Evolutionary conservation across 306 rosid species (phyloP).

Genomic region (Medicago truncatula): MtrunA17r5.0-ANR NC_053049.1:38340501-38341000

Average conservation of each 20-base stretch:
- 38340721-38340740: neutral
- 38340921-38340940: too few relatives aligned
- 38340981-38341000: too few relatives aligned
- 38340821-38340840: neutral
- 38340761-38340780: neutral
- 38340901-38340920: too few relatives aligned
- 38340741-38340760: neutral
- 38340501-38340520: neutral
- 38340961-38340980: too few relatives aligned
- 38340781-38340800: neutral
- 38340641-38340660: neutral
- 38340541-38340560: constrained; percentile 75
- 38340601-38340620: constrained; percentile 71
- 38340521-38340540: neutral
- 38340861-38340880: neutral
- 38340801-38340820: neutral
- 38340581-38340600: constrained; percentile 76
- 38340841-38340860: neutral
- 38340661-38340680: too few relatives aligned
- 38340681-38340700: neutral
- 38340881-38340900: too few relatives aligned
- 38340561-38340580: constrained; percentile 94
- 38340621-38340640: constrained; percentile 61
- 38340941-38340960: too few relatives aligned
- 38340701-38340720: neutral